phyloP scores from a whole-genome alignment of 495 filamentous ascomycete genomes.

The Neurospora sp. region DNA sequence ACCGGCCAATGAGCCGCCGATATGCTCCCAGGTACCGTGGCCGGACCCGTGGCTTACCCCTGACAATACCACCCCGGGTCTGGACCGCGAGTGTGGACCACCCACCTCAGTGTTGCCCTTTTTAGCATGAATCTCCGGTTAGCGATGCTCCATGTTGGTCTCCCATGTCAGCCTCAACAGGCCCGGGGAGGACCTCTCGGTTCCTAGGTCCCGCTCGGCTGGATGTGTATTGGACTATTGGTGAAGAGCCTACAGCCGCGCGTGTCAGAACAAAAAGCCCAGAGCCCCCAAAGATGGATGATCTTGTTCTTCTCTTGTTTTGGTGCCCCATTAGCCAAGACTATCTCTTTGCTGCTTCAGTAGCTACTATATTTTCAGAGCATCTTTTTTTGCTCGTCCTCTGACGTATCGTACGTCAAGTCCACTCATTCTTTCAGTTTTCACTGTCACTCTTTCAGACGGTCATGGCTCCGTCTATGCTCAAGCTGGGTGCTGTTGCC shows the following conservation, averaged over 20 bases:
- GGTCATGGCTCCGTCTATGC: constrained; percentile 34
- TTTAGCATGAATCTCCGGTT: neutral
- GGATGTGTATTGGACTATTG: neutral
- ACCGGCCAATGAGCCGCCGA: neutral
- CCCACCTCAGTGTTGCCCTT: neutral
- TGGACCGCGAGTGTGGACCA: neutral
- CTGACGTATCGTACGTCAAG: constrained; percentile 41
- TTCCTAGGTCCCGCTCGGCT: neutral
- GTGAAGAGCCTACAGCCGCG: neutral
- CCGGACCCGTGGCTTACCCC: neutral
- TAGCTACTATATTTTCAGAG: constrained; percentile 13
- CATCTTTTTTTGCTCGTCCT: constrained; percentile 30
- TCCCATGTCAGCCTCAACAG: neutral
- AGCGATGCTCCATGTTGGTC: neutral
- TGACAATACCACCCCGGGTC: neutral
- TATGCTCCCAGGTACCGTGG: neutral
- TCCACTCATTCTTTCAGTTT: constrained; percentile 24
- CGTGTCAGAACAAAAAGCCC: neutral
- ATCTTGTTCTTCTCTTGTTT: constrained; percentile 8
- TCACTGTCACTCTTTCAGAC: constrained; percentile 10
- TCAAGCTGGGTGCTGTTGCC: constrained; percentile 29
- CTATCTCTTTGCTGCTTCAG: constrained; percentile 15
- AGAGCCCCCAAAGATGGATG: neutral
- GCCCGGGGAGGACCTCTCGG: neutral
- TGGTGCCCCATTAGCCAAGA: constrained; percentile 12